These are phyloP conservation scores for Serendipita sp. DNA, from an alignment of 768 basidiomycete species.

Conservation along the genomic window DNA sequence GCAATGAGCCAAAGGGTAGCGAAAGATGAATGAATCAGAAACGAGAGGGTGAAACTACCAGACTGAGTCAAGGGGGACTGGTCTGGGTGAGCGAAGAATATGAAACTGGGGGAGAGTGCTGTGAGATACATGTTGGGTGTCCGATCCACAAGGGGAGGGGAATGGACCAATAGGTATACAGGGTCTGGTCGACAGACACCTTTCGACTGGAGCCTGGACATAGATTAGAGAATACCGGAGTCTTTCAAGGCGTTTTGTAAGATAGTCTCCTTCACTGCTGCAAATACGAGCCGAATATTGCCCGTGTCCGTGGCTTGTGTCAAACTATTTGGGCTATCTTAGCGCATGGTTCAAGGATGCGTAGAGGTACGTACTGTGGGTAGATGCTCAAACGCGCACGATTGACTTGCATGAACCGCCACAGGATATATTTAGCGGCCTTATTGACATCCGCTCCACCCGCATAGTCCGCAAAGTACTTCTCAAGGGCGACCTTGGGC, in stretches of 20 bases:
- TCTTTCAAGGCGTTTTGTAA: conserved; percentile 76
- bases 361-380: conserved; percentile 49
- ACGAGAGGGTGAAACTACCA: background rate
- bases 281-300: conserved; percentile 68
- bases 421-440: conserved; percentile 85
- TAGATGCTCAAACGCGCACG: conserved; percentile 71
- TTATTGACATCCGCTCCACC: conserved; percentile 85
- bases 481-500: conserved; percentile 50
- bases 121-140: background rate
- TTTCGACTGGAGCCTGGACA: too few species aligned
- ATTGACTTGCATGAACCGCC: conserved; percentile 90
- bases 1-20: background rate
- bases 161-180: too few species aligned
- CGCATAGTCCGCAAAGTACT: conserved; percentile 76
- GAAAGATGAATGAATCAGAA: background rate
- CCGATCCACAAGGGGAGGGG: background rate
- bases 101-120: background rate
- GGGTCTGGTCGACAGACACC: too few species aligned
- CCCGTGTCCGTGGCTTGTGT: conserved; percentile 83
- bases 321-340: conserved; percentile 27
- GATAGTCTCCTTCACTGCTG: conserved; percentile 87
- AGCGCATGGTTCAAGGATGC: background rate
- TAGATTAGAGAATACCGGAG: conserved; percentile 51
- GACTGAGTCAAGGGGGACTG: background rate
- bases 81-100: background rate